Percentiles rank a stretch among this genome's conserved stretches.
Conservation (phyloP, 441 rosid species). For the California macrophylla region DNA sequence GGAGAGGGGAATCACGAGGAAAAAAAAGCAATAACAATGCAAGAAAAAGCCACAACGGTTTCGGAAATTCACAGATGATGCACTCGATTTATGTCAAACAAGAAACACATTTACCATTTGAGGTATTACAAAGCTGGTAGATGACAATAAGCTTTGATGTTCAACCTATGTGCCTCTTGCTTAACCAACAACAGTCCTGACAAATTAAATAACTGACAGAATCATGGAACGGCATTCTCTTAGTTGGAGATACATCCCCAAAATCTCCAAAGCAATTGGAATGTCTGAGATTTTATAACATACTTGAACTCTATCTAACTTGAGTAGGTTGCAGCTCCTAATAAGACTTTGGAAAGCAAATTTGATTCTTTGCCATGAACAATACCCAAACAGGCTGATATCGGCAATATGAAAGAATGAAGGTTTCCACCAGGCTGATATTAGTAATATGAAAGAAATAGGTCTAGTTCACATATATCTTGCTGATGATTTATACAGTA, state of each 20-base stretch:
- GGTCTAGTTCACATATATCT: neutral
- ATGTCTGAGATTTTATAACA: neutral
- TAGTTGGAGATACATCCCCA: neutral
- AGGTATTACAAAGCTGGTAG: neutral
- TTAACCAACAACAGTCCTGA: neutral
- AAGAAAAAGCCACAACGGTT: neutral
- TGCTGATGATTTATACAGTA: neutral
- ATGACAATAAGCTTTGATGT: neutral
- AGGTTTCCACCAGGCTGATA: neutral
- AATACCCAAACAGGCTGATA: neutral
- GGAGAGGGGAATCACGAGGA: no score
- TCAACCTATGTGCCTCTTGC: neutral
- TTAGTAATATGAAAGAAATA: neutral
- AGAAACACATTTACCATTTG: neutral
- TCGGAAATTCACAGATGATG: neutral
- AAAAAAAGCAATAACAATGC: neutral
- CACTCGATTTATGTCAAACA: neutral
- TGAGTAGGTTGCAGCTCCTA: neutral
- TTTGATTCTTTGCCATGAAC: neutral
- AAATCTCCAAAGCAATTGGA: neutral
- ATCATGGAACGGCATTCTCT: neutral
- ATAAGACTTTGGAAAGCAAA: neutral
- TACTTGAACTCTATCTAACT: neutral
- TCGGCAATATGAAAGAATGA: neutral
- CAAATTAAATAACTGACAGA: neutral